Evolutionary conservation across 306 rosid genomes (phyloP).

Genomic region (Dryas octopetala): DNA sequence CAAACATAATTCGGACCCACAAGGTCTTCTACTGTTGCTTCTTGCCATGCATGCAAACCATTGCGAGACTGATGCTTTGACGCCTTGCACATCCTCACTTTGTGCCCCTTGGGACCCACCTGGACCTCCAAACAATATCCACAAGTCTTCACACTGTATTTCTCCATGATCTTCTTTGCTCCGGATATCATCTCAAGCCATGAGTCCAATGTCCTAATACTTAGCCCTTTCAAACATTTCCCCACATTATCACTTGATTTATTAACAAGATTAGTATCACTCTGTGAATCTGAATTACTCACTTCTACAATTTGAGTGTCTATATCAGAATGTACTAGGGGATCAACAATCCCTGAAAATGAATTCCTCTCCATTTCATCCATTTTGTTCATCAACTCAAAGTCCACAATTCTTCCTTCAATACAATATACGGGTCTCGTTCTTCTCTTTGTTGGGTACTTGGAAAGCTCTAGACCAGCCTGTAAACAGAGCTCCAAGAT

Average conservation of each 20-base stretch:
- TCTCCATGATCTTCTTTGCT: conserved; percentile 71
- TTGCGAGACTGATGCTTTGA: conserved; percentile 86
- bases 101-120: conserved; percentile 89
- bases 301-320: conserved; percentile 25
- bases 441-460: conserved; percentile 70
- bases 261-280: conserved; percentile 28
- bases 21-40: conserved; percentile 68
- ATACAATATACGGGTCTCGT: conserved; percentile 72
- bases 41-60: conserved; percentile 94
- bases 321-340: conserved; percentile 20
- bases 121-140: conserved; percentile 87
- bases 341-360: conserved; percentile 18
- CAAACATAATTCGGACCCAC: conserved; percentile 77
- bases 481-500: conserved; percentile 80
- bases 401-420: conserved; percentile 90
- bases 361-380: conserved; percentile 21
- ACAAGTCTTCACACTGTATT: conserved; percentile 64
- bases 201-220: conserved; percentile 50
- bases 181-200: conserved; percentile 80
- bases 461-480: conserved; percentile 69
- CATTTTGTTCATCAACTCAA: conserved; percentile 46
- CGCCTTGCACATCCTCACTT: conserved; percentile 83
- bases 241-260: conserved; percentile 31
- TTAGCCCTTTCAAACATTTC: conserved; percentile 34
- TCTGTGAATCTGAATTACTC: conserved; percentile 25